Evolutionary conservation across 805 yeast genomes (phyloP), one percentile per base, ranked within the genome.

Genomic region (Yamadazyma scolyti): DNA sequence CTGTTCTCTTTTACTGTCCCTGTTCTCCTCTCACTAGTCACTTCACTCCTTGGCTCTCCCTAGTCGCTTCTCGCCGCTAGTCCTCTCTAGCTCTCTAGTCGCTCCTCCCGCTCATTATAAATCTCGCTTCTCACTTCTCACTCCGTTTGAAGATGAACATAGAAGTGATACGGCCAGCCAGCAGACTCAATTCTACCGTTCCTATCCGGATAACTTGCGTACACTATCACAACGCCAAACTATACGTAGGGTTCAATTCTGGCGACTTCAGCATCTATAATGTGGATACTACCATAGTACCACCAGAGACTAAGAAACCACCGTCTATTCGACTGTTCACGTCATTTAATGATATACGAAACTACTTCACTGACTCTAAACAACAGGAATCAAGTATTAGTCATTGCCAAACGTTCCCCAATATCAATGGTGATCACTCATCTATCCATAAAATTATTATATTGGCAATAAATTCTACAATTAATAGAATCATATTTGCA

Each of bases 161-260:
- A 30, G 63, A 64, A 33, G 50, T 65, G 18, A 43, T 65, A 35
- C 55, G 59, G 40, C 69, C 70, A 18, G 43, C 47, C 26, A 58
- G 50, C 31, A 47, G 65, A 42, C 49, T 60, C 34, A 57, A 50
- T 44, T 41, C 62, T 16, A 46, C 59, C 4, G 18, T 39, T 4
- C 30, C 30, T 10, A 20, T 39, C 18, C 49, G 42, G 34, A 46
- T 57, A 5, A 37, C 63, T 7, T 48, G 63, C 1, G 38, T 60
- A 1, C 46, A 42, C 29, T 43, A 44, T 26, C 27, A 39, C 22
- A 36, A 41, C 12, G 36, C 39, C 6, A 43, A 41, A 27, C 30
- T 61, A 6, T 62, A 44, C 27, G 46, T 57, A 4, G 71, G 70
- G 4, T 47, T 56, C 16, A 27, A 44, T 30, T 59, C 58, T 42